Percentiles rank a stretch among this genome's conserved stretches.
These are phyloP conservation scores for Xylaria sp. DNA, from an alignment of 2,329 filamentous ascomycete genomes.

Conservation along the genomic window DNA sequence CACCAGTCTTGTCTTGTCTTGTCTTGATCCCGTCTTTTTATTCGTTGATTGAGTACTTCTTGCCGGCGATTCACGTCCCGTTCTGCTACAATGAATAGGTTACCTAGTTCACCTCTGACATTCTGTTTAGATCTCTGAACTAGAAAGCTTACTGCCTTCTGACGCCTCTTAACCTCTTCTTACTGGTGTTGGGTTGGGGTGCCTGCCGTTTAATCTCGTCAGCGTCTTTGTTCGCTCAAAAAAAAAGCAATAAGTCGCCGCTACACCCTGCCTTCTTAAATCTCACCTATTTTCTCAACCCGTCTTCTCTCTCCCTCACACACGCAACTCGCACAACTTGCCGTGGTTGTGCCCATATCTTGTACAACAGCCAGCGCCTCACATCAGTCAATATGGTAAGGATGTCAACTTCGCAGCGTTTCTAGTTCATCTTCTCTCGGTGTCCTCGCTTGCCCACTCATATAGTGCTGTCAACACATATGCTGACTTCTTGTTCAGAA, in stretches of 20 bases:
- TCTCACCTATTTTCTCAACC: background rate
- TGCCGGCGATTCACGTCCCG: background rate
- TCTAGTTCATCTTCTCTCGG: background rate
- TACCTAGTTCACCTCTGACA: slow-evolving; percentile 1
- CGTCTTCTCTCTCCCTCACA: background rate
- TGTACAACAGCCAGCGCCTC: background rate
- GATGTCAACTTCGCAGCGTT: background rate
- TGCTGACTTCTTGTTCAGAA: slow-evolving; percentile 29
- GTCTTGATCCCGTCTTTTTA: background rate
- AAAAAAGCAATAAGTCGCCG: slow-evolving; percentile 1
- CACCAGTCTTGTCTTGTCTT: background rate
- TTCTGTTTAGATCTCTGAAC: background rate
- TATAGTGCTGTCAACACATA: background rate
- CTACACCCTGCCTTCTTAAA: background rate
- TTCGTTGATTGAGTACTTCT: background rate
- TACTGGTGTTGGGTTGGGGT: background rate
- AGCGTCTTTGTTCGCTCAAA: background rate
- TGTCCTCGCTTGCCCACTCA: background rate
- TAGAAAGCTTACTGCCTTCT: background rate
- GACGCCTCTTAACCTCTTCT: background rate
- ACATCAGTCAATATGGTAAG: slow-evolving; percentile 33
- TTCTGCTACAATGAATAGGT: background rate
- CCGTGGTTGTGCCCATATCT: background rate
- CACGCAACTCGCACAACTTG: background rate
- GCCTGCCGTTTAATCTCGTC: background rate